Base-by-base conservation (phyloP, 2,329 filamentous ascomycete species). In the Cladosporium halotolerans region DNA sequence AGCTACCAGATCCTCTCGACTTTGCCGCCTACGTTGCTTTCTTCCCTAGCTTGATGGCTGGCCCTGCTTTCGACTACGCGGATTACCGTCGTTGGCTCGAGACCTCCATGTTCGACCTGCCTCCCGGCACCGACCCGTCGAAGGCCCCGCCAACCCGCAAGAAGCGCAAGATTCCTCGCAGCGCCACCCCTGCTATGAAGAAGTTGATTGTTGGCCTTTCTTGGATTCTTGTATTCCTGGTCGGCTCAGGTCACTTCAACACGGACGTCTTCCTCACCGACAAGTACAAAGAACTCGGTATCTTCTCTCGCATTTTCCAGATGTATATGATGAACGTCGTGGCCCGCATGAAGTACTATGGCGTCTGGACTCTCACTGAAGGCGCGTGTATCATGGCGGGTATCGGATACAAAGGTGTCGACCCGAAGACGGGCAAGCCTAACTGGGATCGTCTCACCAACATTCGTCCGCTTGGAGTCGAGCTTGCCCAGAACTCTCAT, bases 71-170 rank as follows among this genome's bases (percentile, higher is more conserved):
- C 67, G 95, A 99, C 69, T 99, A 87, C 67, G 85, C 85, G 57
- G 92, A 99, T 66, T 99, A 97, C 72, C 84, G 83, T 51, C 83
- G 85, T 48, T 99, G 92, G 86, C 85, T 99, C 58, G 89, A 95
- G 63, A 95, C 89, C 2, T 86, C 85, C 60, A 95, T 99, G 85
- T 99, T 99, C 68, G 86, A 95, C 33, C 77, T 95, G 1, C 88
- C 90, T 1, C 78, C 85, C 1, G 85, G 84, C 9, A 80, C 86
- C n/a, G 90, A 96, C 62, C 89, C 90, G 0, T 79, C 86, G 23
- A 95, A 92, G 71, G 88, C 85, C 53, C 88, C 93, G 4, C 85
- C 85, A 0, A 95, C 90, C 1, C 82, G 90, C 45, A 93, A 91
- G 76, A 89, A 89, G 79, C 84, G 91, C 63, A 91, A 85, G 73